Conservation (phyloP, 2,329 filamentous ascomycete species). For the Daldinia sp. region DNA sequence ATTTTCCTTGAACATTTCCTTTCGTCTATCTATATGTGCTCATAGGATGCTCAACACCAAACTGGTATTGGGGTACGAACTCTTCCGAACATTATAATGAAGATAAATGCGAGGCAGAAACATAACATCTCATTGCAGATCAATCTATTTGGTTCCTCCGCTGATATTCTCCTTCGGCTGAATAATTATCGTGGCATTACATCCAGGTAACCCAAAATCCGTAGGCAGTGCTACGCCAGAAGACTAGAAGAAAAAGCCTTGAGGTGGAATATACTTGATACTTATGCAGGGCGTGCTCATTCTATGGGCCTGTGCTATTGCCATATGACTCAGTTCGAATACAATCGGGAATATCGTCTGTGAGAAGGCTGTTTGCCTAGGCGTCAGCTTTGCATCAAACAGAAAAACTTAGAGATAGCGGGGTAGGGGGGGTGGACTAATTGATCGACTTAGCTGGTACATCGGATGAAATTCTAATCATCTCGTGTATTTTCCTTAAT, state of each 20-base stretch:
- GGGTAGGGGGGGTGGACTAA: slow-evolving; percentile 31
- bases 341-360: slow-evolving; percentile 13
- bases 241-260: neutral
- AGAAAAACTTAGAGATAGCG: slow-evolving; percentile 36
- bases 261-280: neutral
- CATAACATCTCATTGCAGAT: neutral
- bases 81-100: neutral
- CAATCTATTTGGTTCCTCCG: neutral
- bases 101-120: neutral
- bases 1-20: neutral
- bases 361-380: slow-evolving; percentile 27
- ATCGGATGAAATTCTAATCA: slow-evolving; percentile 8
- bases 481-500: neutral
- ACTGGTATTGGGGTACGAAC: no score
- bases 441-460: slow-evolving; percentile 18
- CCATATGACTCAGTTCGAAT: slow-evolving; percentile 3
- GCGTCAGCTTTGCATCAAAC: slow-evolving; percentile 38
- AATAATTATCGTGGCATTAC: neutral
- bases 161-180: neutral
- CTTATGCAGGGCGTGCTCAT: neutral
- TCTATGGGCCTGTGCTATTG: neutral
- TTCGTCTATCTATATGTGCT: slow-evolving; percentile 1
- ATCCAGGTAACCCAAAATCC: neutral
- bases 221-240: slow-evolving; percentile 2
- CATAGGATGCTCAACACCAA: neutral